Conservation (phyloP, 306 rosid species). For the Vigna angularis region DNA sequence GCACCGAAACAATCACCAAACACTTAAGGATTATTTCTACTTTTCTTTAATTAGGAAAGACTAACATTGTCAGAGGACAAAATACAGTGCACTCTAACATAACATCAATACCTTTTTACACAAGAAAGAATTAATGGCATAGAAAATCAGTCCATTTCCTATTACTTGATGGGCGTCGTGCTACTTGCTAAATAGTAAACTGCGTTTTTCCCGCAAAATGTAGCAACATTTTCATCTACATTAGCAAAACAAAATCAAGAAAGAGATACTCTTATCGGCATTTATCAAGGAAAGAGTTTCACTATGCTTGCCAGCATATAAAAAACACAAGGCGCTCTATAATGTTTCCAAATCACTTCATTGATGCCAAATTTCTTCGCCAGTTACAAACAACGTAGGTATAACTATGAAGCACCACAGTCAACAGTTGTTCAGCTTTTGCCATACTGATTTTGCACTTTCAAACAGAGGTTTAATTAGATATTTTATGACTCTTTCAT, state of each 20-base stretch:
- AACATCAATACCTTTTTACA: conserved; percentile 14
- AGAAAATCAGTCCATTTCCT: neutral
- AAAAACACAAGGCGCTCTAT: conserved; percentile 1
- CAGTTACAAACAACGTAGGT: conserved; percentile 36
- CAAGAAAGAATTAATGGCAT: neutral
- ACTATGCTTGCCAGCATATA: neutral
- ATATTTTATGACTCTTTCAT: conserved; percentile 26
- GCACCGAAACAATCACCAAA: conserved; percentile 32
- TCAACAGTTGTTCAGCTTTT: conserved; percentile 16
- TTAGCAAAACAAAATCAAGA: conserved; percentile 29
- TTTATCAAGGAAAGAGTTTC: conserved; percentile 26
- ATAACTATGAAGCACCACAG: conserved; percentile 21
- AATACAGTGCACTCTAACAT: conserved; percentile 30
- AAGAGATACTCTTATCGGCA: conserved; percentile 12
- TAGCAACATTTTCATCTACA: conserved; percentile 31
- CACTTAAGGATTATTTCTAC: conserved; percentile 18
- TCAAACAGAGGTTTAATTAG: conserved; percentile 11
- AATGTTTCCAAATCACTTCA: conserved; percentile 30
- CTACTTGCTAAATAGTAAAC: conserved; percentile 32
- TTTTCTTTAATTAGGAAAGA: neutral
- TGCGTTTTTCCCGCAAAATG: conserved; percentile 10
- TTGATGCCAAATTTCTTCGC: conserved; percentile 12
- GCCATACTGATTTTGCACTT: conserved; percentile 9
- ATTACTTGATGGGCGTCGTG: neutral
- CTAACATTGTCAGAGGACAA: conserved; percentile 11